Base-by-base conservation (phyloP, 228 moss, liverwort and hornwort species). In the Sphagnum fallax region DNA sequence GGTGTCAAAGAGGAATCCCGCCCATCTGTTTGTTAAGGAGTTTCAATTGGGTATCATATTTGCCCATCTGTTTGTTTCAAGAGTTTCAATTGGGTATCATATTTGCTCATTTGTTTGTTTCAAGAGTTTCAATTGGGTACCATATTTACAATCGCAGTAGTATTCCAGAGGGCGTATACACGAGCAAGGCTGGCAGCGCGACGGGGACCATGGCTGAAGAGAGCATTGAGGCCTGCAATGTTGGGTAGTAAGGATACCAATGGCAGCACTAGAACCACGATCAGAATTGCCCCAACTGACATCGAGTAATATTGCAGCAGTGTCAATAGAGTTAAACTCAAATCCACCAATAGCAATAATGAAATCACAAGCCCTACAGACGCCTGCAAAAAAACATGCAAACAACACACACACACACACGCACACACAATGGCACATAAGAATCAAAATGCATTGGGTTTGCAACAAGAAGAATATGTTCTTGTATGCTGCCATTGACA, bases 91-190 rank as follows among this genome's bases (percentile, higher is more conserved):
- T 32, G 32, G 93, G 76, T 73, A 97, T 93, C 83, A 88, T 81
- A 81, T 93, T 97, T 69, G n/a, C n/a, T n/a, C n/a, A n/a, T n/a
- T n/a, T 32, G 32, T 32, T 32, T 32, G 32, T 32, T 18, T 32
- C 0, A 32, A 1, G 32, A 32, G 32, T 0, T 32, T 32, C 32
- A 32, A 32, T 3, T 32, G 32, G 93, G 76, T 73, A 97, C 97
- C 83, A 88, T 81, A 81, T 93, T 97, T 69, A 74, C 82, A 77
- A 89, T 88, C 62, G 97, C 91, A 32, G 93, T 93, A 52, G 88
- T 78, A 75, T 97, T 97, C 97, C 97, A 97, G 58, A 97, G 73
- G 65, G 93, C 93, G 80, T 97, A 93, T 32, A 97, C 91, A 51
- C 97, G 87, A 6, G 91, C 85, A 71, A 93, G 84, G 62, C 90